Base-by-base conservation (phyloP, 768 basidiomycete species). In the Amanita exitialis region DNA sequence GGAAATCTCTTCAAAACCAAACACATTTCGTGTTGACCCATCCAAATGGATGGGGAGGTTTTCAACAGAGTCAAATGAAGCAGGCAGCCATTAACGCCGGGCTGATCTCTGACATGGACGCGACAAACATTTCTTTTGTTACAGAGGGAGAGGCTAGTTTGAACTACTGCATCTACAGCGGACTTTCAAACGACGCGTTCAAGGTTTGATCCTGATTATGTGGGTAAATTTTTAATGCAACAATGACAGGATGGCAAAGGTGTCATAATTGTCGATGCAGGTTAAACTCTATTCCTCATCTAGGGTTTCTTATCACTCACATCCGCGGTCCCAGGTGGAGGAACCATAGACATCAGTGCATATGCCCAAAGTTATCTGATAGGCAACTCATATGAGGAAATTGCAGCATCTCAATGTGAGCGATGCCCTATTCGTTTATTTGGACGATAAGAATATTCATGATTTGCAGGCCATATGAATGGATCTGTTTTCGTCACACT, bases 101-200 rank as follows among this genome's bases (percentile, higher is more conserved):
- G 12, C 66, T 79, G 16, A 60, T 79, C 3, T 55, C 69, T 0
- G 54, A 66, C 49, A 62, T 57, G 0, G 47, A 61, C 5, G 62
- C 61, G 13, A 70, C 66, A 0, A 69, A 67, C n/a, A 57, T 80
- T 3, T 72, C 68, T 5, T 71, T 80, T 46, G 69, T 79, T 15
- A 80, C 77, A 0, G 78, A 80, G 55, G 79, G 78, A 0, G 79
- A 80, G 53, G 79, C 79, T 0, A 74, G 73, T 55, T 54, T 79
- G 7, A 72, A 80, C 51, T 79, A 67, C 55, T 79, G 77, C 51
- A 62, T 78, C 15, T 55, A 36, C 5, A 71, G 66, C 36, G 66
- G 73, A 2, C 51, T 73, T 2, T 64, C 67, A 3, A 65, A 61
- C 5, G 67, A 72, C 4, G 54, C 58, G 3, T 45, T 67, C 23